Conservation (phyloP, 352 stramenopile genomes). For the Phytopythium helicoides region DNA sequence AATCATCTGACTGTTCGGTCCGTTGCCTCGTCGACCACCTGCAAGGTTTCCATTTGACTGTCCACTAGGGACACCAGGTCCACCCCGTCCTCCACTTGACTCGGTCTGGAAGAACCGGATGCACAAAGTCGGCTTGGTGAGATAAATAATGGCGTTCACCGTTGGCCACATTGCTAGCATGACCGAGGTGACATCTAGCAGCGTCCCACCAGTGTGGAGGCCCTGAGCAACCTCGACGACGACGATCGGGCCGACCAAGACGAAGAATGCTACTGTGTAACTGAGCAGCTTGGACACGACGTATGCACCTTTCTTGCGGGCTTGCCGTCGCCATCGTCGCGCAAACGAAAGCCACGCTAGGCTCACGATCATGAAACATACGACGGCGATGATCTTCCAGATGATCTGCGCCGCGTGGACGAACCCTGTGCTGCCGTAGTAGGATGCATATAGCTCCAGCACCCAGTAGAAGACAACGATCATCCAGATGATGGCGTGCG, state of each 20-base stretch:
- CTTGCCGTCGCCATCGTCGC: constrained; percentile 40
- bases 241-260: constrained; percentile 72
- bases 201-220: constrained; percentile 31
- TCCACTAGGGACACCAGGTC: constrained; percentile 21
- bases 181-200: constrained; percentile 39
- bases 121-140: constrained; percentile 64
- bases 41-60: constrained; percentile 20
- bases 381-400: constrained; percentile 64
- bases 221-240: constrained; percentile 56
- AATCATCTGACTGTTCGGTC: constrained; percentile 26
- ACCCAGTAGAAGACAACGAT: constrained; percentile 74
- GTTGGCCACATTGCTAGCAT: constrained; percentile 78
- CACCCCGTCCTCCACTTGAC: constrained; percentile 6
- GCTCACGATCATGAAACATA: constrained; percentile 59
- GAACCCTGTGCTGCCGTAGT: constrained; percentile 43
- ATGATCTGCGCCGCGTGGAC: constrained; percentile 58
- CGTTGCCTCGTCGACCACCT: constrained; percentile 14
- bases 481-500: constrained; percentile 79
- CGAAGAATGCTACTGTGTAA: constrained; percentile 74
- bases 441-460: constrained; percentile 66
- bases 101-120: constrained; percentile 49
- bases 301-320: constrained; percentile 47
- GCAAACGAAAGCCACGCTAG: constrained; percentile 62
- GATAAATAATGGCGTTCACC: constrained; percentile 72
- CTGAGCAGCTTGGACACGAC: constrained; percentile 77